Evolutionary conservation across 2,329 filamentous ascomycete genomes (phyloP), one percentile per base, ranked within the genome.

Genomic region (Chaetothyriales sp.): DNA sequence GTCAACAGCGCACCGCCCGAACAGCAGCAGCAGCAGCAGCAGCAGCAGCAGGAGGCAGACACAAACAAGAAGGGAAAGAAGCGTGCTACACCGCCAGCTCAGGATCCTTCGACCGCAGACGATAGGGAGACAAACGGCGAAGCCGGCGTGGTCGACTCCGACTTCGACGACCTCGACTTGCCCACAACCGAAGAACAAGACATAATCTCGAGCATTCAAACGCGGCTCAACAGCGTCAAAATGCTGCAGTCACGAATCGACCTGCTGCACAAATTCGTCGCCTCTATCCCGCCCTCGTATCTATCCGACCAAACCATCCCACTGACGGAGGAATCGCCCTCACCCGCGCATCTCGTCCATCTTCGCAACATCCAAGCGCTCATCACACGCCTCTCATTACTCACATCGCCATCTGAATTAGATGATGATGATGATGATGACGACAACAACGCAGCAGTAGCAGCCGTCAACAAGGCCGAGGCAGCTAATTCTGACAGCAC

Each of bases 141-240:
- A 3, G 43, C 46, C 18, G 53, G 55, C 22, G 6, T 25, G 3
- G 22, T 25, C 22, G 22, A 25, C 22, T 6, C 22, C 3, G 22
- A 25, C 22, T 6, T 25, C 22, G 22, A 25, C 10, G 47, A 36
- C 25, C 19, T 43, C 6, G 51, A 46, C 28, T 5, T 52, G 1
- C 66, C 82, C 19, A 76, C 74, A 0, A 66, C 76, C 0, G 79
- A 83, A 56, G 80, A 83, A 53, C 79, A 83, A 67, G 80, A 83
- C 61, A 66, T 81, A 44, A 73, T 83, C 49, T 74, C 79, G 20
- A 77, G 73, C 15, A 78, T 98, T 19, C 92, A 83, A 25, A 84
- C 88, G 54, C 95, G 94, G 62, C 78, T 84, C 55, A 96, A 95
- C 66, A 89, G 92, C 22, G 83, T 95, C 62, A 90, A 88, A 69